phyloP scores from a whole-genome alignment of 192 early-diverging fungal species.

The Thamnidium elegans region DNA sequence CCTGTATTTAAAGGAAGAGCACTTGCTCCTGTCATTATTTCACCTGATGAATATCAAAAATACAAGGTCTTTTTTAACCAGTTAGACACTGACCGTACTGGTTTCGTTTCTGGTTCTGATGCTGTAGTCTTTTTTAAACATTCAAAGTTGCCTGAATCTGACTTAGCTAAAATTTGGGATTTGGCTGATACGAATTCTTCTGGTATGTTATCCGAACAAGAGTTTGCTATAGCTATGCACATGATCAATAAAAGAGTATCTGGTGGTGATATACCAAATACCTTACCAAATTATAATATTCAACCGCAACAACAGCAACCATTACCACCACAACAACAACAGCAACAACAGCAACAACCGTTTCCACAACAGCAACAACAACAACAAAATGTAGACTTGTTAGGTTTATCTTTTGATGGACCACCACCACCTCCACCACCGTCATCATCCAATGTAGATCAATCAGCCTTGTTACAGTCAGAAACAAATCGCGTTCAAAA shows the following conservation, averaged over 20 bases:
- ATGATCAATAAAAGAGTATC: conserved; percentile 60
- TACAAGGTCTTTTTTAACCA: conserved; percentile 74
- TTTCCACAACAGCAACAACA: background rate
- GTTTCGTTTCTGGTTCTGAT: conserved; percentile 57
- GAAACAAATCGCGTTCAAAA: conserved; percentile 54
- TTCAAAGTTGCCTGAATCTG: conserved; percentile 33
- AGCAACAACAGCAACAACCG: background rate
- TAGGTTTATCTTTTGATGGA: too few species aligned
- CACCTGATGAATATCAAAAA: conserved; percentile 67
- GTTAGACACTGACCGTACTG: conserved; percentile 63
- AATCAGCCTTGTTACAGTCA: conserved; percentile 43
- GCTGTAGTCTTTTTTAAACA: conserved; percentile 38
- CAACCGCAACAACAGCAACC: too few species aligned
- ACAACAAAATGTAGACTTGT: background rate
- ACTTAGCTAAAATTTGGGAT: conserved; percentile 46
- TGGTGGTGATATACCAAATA: conserved; percentile 40
- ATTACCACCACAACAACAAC: too few species aligned
- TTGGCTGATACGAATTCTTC: conserved; percentile 60
- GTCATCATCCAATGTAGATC: too few species aligned
- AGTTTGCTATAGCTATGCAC: conserved; percentile 80
- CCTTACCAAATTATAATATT: too few species aligned
- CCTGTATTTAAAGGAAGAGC: conserved; percentile 1
- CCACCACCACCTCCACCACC: too few species aligned
- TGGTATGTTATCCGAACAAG: conserved; percentile 58
- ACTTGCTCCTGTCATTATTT: conserved; percentile 53